Conservation (phyloP, 768 basidiomycete genomes). For the Mycena olivaceomarginata region DNA sequence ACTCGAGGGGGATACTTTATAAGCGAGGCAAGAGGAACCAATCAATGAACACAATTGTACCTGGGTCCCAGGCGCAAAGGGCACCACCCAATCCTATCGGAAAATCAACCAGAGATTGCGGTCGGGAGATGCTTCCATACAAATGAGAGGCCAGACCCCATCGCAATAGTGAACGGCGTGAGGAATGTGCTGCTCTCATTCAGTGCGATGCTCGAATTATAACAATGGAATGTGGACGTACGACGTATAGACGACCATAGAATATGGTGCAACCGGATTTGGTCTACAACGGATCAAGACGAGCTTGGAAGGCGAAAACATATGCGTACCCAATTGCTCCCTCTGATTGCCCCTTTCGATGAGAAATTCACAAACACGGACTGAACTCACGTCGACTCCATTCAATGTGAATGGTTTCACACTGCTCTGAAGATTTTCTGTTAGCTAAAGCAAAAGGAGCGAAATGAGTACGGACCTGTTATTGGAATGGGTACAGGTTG, state of each 20-base stretch:
- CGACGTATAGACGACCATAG: conserved; percentile 70
- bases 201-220: neutral
- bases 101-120: neutral
- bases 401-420: conserved; percentile 58
- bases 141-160: conserved; percentile 57
- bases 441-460: neutral
- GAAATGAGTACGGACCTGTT: conserved; percentile 49
- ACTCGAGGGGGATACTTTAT: conserved; percentile 50
- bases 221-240: conserved; percentile 44
- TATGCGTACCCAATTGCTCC: conserved; percentile 32
- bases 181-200: conserved; percentile 56
- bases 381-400: conserved; percentile 59
- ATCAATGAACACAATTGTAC: conserved; percentile 38
- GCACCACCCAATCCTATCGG: conserved; percentile 68
- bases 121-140: conserved; percentile 46
- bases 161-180: conserved; percentile 65
- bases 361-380: neutral
- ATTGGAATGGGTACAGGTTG: conserved; percentile 55
- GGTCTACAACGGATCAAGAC: conserved; percentile 53
- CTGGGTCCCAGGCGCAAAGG: conserved; percentile 68
- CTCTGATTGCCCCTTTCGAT: conserved; percentile 12
- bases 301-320: too few species aligned
- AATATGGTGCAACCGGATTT: conserved; percentile 69
- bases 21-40: neutral
- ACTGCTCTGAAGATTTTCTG: conserved; percentile 53